These are phyloP conservation scores for Leccinum rimulosum DNA, from an alignment of 768 basidiomycete species.

Conservation along the genomic window DNA sequence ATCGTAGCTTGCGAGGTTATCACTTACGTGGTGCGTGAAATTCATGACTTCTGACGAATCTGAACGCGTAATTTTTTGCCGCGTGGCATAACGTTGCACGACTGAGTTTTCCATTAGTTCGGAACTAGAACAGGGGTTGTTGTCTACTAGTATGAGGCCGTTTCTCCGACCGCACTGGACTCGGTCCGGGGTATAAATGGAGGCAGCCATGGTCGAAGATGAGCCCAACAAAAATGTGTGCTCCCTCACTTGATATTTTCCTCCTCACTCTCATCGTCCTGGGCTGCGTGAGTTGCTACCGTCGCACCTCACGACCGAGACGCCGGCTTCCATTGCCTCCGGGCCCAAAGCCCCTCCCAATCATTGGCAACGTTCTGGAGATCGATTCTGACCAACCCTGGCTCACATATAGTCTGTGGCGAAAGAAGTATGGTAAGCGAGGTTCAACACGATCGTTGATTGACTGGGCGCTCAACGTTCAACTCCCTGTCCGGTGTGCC, in stretches of 20 bases:
- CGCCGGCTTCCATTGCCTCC: constrained; percentile 18
- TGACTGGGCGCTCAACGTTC: background rate
- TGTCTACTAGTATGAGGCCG: constrained; percentile 1
- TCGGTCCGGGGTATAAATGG: constrained; percentile 15
- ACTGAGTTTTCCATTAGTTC: background rate
- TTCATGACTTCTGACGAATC: constrained; percentile 10
- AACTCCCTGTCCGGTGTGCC: background rate
- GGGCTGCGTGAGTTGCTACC: constrained; percentile 11
- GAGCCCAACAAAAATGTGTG: constrained; percentile 13
- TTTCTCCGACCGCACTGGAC: constrained; percentile 3
- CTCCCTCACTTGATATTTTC: constrained; percentile 1
- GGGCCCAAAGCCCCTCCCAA: constrained; percentile 22
- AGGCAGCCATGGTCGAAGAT: background rate
- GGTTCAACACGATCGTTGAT: background rate
- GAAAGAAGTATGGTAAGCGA: constrained; percentile 26
- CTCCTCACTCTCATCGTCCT: constrained; percentile 11
- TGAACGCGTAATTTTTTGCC: constrained; percentile 10
- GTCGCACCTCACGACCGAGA: constrained; percentile 7
- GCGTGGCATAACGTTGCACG: constrained; percentile 6
- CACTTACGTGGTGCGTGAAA: constrained; percentile 28
- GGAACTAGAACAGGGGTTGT: constrained; percentile 13
- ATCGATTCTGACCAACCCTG: constrained; percentile 22
- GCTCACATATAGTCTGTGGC: constrained; percentile 30
- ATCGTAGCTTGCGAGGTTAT: constrained; percentile 18
- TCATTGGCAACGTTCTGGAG: constrained; percentile 26